Evolutionary conservation across 2,329 filamentous ascomycete genomes (phyloP).

Genomic region (Coniella vitis): DNA sequence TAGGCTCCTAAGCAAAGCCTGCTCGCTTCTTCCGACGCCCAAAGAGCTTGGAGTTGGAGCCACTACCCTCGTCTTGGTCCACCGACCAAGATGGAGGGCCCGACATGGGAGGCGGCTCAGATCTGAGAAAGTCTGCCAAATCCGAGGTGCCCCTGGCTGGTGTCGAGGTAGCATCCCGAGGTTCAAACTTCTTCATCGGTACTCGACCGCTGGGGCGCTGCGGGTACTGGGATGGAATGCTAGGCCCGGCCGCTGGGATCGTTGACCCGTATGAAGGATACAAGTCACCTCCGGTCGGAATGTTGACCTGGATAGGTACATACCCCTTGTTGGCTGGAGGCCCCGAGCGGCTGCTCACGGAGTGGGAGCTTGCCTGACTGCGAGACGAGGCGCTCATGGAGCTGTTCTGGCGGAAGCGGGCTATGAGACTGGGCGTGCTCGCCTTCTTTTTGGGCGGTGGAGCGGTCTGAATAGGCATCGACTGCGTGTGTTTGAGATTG

Average conservation of each 20-base stretch:
- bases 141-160: conserved; percentile 51
- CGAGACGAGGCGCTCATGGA: conserved; percentile 20
- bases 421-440: conserved; percentile 55
- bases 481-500: conserved; percentile 26
- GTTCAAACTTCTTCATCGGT: conserved; percentile 52
- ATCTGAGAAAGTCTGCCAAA: conserved; percentile 66
- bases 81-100: neutral
- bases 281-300: conserved; percentile 39
- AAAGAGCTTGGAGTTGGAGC: conserved; percentile 12
- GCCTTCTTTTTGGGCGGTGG: conserved; percentile 50
- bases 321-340: conserved; percentile 30
- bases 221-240: conserved; percentile 6
- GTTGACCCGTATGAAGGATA: conserved; percentile 26
- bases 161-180: conserved; percentile 41
- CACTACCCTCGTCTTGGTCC: conserved; percentile 1
- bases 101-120: conserved; percentile 49
- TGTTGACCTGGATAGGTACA: conserved; percentile 46
- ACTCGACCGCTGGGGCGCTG: conserved; percentile 29
- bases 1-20: conserved; percentile 4
- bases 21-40: conserved; percentile 14
- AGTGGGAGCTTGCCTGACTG: conserved; percentile 25
- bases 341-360: conserved; percentile 28
- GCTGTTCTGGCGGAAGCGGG: conserved; percentile 44
- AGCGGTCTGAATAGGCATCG: conserved; percentile 26
- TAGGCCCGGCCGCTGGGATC: conserved; percentile 20